A percentile compares a stretch with the other conserved stretches of the same genome.
Evolutionary conservation across 148 eudicot genomes (phyloP).

Genomic region (Vaccinium vitisidaea): DNA sequence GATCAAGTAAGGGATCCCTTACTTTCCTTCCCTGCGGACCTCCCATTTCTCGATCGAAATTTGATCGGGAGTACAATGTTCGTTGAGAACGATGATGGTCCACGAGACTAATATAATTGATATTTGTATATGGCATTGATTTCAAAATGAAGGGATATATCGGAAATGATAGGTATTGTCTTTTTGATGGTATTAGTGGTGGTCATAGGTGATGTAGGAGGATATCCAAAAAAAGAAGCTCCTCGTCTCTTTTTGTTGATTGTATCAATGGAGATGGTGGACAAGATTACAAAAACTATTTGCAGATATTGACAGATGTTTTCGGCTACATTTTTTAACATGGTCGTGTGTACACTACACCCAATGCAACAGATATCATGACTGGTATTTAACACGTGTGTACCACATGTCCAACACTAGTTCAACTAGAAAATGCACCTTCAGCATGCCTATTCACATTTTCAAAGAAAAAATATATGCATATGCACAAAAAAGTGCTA

Average conservation of each 20-base stretch:
- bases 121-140: neutral
- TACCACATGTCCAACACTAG: neutral
- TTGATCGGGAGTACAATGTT: no score
- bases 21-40: no score
- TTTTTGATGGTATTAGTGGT: neutral
- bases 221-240: neutral
- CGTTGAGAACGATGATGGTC: neutral
- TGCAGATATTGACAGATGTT: neutral
- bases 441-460: neutral
- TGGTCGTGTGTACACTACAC: no score
- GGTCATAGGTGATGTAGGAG: neutral
- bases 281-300: neutral
- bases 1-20: no score
- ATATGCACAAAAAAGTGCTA: neutral
- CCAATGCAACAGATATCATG: neutral
- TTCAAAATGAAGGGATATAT: neutral
- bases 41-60: no score
- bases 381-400: neutral
- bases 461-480: no score
- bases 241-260: neutral
- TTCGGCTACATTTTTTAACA: neutral
- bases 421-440: neutral
- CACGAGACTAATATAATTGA: neutral
- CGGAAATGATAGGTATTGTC: neutral
- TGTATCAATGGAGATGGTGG: neutral